Evolutionary conservation across 2,329 filamentous ascomycete genomes (phyloP).

Genomic region (Venturia nashicola): DNA sequence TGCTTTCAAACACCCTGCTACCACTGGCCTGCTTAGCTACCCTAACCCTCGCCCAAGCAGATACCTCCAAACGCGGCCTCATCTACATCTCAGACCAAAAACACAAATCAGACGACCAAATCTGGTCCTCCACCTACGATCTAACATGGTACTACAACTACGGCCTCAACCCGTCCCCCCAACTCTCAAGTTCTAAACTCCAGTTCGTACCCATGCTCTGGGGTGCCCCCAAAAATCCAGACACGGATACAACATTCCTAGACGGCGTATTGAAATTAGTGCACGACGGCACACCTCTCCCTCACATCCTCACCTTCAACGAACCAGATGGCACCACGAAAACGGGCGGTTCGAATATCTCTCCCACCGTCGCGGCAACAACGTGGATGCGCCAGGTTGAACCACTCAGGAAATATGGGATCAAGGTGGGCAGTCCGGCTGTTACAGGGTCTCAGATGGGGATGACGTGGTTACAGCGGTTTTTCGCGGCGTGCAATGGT

Average conservation of each 20-base stretch:
- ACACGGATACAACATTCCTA: conserved; percentile 43
- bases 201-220: conserved; percentile 76
- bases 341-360: conserved; percentile 51
- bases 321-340: conserved; percentile 53
- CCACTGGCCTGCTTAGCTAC: not conserved
- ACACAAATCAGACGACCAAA: conserved; percentile 47
- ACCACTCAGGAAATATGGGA: conserved; percentile 48
- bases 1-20: not conserved
- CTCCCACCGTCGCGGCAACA: conserved; percentile 47
- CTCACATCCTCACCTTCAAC: conserved; percentile 64
- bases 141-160: conserved; percentile 87
- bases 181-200: conserved; percentile 36
- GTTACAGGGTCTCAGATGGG: conserved; percentile 51
- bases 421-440: conserved; percentile 59
- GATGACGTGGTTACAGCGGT: conserved; percentile 55
- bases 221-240: conserved; percentile 37
- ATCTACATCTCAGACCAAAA: conserved; percentile 49
- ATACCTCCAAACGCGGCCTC: conserved; percentile 55
- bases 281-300: conserved; percentile 43
- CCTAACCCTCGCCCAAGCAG: not conserved
- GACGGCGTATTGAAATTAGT: conserved; percentile 45
- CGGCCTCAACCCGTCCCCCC: conserved; percentile 40
- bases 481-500: conserved; percentile 45
- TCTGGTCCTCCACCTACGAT: conserved; percentile 48
- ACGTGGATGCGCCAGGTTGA: conserved; percentile 62